These are phyloP conservation scores for Amaranthus tricolor DNA, from an alignment of 179 eudicot genomes.

Conservation along the genomic window DNA sequence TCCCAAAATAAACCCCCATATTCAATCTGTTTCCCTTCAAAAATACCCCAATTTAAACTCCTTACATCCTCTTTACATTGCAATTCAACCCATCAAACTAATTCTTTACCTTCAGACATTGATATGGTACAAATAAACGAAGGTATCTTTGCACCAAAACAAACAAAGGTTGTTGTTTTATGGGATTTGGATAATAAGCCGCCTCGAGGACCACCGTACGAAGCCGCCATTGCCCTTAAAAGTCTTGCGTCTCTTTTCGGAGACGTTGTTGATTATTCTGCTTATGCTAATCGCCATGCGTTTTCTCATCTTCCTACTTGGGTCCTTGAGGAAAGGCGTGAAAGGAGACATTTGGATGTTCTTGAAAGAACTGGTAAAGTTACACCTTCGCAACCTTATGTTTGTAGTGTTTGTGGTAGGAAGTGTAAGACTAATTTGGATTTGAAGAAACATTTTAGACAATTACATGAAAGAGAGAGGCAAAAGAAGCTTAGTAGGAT, in stretches of 20 bases:
- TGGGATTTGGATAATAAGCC: constrained; percentile 98
- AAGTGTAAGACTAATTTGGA: constrained; percentile 72
- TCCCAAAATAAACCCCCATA: constrained; percentile 9
- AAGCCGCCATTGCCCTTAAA: constrained; percentile 55
- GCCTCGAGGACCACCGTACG: constrained; percentile 80
- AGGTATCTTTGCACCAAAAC: constrained; percentile 60
- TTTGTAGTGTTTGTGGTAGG: constrained; percentile 82
- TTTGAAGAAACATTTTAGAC: constrained; percentile 74
- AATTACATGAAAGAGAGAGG: constrained; percentile 81
- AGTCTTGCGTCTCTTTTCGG: constrained; percentile 57
- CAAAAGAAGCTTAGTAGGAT: constrained; percentile 77
- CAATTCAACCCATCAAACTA: background rate
- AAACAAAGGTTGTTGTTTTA: constrained; percentile 65
- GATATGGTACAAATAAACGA: constrained; percentile 66
- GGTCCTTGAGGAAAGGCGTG: constrained; percentile 63
- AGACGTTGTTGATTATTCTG: constrained; percentile 64
- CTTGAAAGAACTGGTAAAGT: constrained; percentile 60
- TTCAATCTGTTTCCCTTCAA: constrained; percentile 11
- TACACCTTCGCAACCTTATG: constrained; percentile 42
- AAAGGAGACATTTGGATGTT: constrained; percentile 49
- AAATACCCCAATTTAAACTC: background rate
- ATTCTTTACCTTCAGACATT: constrained; percentile 36
- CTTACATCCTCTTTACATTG: constrained; percentile 10
- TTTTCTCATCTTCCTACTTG: constrained; percentile 80
- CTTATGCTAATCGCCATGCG: constrained; percentile 94